Evolutionary conservation across 768 basidiomycete genomes (phyloP).

Genomic region (Lactifluus echinatus): DNA sequence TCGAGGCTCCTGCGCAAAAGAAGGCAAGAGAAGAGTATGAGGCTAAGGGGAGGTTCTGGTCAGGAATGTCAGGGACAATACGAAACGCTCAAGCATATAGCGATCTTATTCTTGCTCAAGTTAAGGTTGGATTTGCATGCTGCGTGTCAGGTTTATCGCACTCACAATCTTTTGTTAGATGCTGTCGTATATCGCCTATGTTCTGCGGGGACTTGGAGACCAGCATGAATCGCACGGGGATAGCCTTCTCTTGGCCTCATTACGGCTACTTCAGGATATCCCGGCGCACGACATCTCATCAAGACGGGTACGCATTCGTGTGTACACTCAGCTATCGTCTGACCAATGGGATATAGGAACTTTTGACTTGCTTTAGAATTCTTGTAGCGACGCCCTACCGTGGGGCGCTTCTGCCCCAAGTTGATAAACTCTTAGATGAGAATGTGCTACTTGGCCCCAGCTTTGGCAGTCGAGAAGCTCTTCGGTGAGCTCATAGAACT

Average conservation of each 20-base stretch:
- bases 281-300: conserved; percentile 76
- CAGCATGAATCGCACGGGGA: conserved; percentile 72
- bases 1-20: conserved; percentile 77
- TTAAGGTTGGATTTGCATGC: conserved; percentile 52
- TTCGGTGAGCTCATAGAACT: conserved; percentile 45
- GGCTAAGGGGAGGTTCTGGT: conserved; percentile 74
- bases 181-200: conserved; percentile 86
- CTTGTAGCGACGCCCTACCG: conserved; percentile 73
- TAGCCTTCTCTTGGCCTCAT: conserved; percentile 64
- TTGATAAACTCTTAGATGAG: conserved; percentile 89
- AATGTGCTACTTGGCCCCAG: conserved; percentile 79
- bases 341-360: conserved; percentile 47
- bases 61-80: conserved; percentile 72
- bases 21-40: conserved; percentile 70
- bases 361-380: conserved; percentile 89
- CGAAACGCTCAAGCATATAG: conserved; percentile 64
- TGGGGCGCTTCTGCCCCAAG: conserved; percentile 66
- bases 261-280: conserved; percentile 91
- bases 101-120: conserved; percentile 82
- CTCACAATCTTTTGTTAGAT: conserved; percentile 42
- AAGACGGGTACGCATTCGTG: conserved; percentile 54
- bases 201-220: conserved; percentile 59
- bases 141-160: background rate
- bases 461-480: conserved; percentile 75
- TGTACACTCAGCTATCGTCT: background rate